A percentile compares a stretch with the other conserved stretches of the same genome.
Evolutionary conservation across 208 protist genomes (phyloP).

Genomic region (Tritrichomonas musculus): DNA sequence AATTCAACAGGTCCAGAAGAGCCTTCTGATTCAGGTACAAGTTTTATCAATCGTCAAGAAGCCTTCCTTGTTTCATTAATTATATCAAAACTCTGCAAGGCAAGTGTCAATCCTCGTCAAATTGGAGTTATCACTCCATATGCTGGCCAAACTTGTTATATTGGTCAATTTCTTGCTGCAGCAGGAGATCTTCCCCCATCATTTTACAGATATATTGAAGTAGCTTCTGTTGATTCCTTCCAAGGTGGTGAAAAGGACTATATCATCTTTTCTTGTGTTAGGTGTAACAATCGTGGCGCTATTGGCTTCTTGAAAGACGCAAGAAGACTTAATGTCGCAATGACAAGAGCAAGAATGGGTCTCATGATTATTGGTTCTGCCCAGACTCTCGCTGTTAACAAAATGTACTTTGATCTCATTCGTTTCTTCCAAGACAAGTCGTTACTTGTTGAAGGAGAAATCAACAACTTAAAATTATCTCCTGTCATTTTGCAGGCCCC

Average conservation of each 20-base stretch:
- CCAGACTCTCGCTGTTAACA: constrained; percentile 64
- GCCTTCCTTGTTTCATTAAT: constrained; percentile 72
- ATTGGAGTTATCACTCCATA: constrained; percentile 97
- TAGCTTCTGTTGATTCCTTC: constrained; percentile 81
- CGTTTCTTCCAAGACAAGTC: constrained; percentile 66
- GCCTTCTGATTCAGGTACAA: constrained; percentile 73
- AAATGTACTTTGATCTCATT: constrained; percentile 73
- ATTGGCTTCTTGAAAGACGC: constrained; percentile 92
- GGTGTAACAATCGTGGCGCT: constrained; percentile 72
- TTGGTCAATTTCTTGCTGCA: constrained; percentile 70
- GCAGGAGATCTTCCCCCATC: constrained; percentile 54
- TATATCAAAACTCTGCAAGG: constrained; percentile 72
- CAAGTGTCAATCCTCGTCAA: constrained; percentile 64
- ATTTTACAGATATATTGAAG: constrained; percentile 75
- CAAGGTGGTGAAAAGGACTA: constrained; percentile 89
- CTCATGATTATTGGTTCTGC: constrained; percentile 88
- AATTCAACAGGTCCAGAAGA: constrained; percentile 71
- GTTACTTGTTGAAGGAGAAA: constrained; percentile 68
- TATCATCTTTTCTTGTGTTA: constrained; percentile 91
- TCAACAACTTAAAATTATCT: not conserved
- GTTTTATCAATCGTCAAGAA: constrained; percentile 84
- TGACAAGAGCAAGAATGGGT: constrained; percentile 85
- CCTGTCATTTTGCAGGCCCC: not conserved
- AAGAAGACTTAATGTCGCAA: constrained; percentile 85
- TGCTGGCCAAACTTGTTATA: constrained; percentile 79